Base-by-base conservation (phyloP, 2,329 filamentous ascomycete genomes). In the Simplicillium sp. region DNA sequence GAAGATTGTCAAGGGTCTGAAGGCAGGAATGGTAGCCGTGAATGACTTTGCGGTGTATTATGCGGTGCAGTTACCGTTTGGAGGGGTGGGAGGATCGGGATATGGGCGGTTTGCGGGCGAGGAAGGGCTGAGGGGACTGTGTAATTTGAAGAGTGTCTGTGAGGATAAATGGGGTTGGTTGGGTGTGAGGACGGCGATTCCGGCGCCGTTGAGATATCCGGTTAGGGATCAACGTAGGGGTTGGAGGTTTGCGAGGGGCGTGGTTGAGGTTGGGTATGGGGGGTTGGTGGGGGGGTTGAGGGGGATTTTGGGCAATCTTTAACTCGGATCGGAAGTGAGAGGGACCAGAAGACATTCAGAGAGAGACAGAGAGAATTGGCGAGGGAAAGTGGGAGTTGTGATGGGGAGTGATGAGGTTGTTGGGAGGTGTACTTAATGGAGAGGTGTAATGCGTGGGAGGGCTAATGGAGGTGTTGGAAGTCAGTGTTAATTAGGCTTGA, bases 1-100 rank as follows among this genome's bases (percentile, higher is more conserved):
- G 13, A 66, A 66, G 13, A 77, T 94, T 20, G 78, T 90, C 2
- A 63, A 63, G 15, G 76, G 78, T 17, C 71, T 96, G 39, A 77
- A 82, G 46, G 80, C 84, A 0, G 92, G 92, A 35, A 96, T 95
- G 84, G 86, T 97, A 1, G 80, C 87, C 17, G 77, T 98, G 50
- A 98, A 98, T 59, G 92, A 98, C 65, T 98, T 98, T 55, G 92
- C 82, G 15, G 83, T 80, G 20, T 96, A 81, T 61, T 98, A 98
- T 57, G 87, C 90, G 39, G 89, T 94, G 7, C 88, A 95, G 62
- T 66, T 98, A 32, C 92, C 92, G 1, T 98, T 98, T 61, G 92
- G 92, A 31, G 92, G 89, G 40, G 80, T 86, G n/a, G 80, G 77
- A 43, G 90, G 88, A 1, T 94, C 85, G 17, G 92, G 86, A 0